Evolutionary conservation across 345 rosid species (phyloP), one percentile per base, ranked within the genome.

Genomic region (Cardamine chenopodiifolia): DNA sequence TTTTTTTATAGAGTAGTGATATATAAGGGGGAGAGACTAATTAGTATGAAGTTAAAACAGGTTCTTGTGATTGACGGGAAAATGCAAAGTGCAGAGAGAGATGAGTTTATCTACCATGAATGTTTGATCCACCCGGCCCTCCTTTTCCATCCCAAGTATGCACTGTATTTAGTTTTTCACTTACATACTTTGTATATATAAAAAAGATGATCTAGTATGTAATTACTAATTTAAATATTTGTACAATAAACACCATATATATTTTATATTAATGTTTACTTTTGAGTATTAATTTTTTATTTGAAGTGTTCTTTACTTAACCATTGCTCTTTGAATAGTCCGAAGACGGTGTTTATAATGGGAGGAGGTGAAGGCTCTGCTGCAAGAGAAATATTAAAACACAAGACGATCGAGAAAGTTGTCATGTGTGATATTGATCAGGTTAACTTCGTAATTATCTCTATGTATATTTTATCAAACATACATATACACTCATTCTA

Each of bases 321-420:
- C 66, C 4, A 22, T 15, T 25, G 39, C 7, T 71, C n/a, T n/a
- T 32, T 34, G 15, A 69, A 52, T 79, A 94, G 98, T 77, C 98
- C 98, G 0, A 83, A 77, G 67, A 82, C 79, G 0, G 84, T 91
- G 70, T 94, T 91, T 71, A 89, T 94, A 58, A 94, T 94, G 98
- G 98, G 98, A 65, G 97, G 97, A 25, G 98, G 97, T 4, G 98
- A 94, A 81, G 98, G 98, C n/a, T 94, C 98, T 61, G 89, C 98
- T 31, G 97, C 98, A n/a, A 89, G 98, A 71, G 98, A 94, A 80
- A 87, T 84, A 28, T 87, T 94, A 44, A 89, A 86, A 84, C 97
- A 94, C 70, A 73, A 75, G 34, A 72, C 88, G 0, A 81, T 91
- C 18, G 90, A 89, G 50, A 79, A 83, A 79, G 96, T 94, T 22